These are phyloP conservation scores for Metschnikowia gelsemii DNA, from an alignment of 805 yeast species.

Conservation along the genomic window DNA sequence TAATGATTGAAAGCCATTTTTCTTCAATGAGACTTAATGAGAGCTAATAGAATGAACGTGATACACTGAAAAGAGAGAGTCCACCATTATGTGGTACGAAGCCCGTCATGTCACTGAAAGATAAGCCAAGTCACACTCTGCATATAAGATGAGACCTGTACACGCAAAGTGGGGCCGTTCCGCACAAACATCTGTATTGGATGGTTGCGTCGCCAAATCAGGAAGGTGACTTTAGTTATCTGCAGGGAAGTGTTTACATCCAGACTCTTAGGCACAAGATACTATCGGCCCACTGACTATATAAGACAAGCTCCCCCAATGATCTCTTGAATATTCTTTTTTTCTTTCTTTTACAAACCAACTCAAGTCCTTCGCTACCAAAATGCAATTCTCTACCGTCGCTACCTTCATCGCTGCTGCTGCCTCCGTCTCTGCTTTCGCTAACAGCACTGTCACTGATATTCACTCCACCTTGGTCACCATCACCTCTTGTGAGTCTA, in stretches of 20 bases:
- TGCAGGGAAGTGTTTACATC: no score
- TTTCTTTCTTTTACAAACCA: conserved; percentile 4
- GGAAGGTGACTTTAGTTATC: conserved; percentile 3
- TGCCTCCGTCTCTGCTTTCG: conserved; percentile 20
- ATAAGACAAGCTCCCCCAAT: conserved; percentile 1
- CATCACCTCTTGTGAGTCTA: conserved; percentile 23
- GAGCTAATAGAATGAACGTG: no score
- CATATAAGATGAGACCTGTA: no score
- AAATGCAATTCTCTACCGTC: conserved; percentile 26
- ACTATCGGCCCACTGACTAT: conserved; percentile 1
- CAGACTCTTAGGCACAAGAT: conserved; percentile 1
- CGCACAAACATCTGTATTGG: conserved; percentile 1
- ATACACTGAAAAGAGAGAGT: no score
- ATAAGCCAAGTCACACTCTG: no score
- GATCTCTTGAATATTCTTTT: background rate
- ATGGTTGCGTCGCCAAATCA: background rate
- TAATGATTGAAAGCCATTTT: no score
- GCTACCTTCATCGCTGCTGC: conserved; percentile 23
- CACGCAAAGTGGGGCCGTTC: background rate
- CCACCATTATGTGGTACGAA: no score
- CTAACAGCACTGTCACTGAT: conserved; percentile 18
- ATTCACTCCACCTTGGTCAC: conserved; percentile 21
- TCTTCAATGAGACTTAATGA: no score
- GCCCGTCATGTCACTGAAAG: no score
- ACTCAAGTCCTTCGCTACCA: conserved; percentile 19